A percentile compares a stretch with the other conserved stretches of the same genome.
Evolutionary conservation across 768 basidiomycete species (phyloP).

Genomic region (Dioszegia hungarica): DNA sequence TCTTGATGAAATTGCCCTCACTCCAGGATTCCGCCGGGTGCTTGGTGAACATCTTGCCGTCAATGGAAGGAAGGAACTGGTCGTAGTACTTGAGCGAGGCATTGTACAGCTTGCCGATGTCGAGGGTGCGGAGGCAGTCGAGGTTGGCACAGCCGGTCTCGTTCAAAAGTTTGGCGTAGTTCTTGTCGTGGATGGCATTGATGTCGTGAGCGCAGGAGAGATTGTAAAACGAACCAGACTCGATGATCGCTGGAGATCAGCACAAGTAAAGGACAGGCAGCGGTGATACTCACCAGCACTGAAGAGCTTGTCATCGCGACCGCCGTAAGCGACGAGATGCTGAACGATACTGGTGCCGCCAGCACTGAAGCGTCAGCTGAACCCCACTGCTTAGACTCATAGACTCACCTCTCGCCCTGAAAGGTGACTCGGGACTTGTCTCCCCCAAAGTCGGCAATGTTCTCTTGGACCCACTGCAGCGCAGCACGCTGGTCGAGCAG

Average conservation of each 20-base stretch:
- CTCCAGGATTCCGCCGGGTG: not conserved
- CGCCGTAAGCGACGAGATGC: not conserved
- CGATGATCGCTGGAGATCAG: not conserved
- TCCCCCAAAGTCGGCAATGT: constrained; percentile 60
- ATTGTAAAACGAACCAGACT: not conserved
- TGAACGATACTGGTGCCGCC: not conserved
- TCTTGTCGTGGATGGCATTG: not conserved
- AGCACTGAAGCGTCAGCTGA: not conserved
- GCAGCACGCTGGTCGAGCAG: constrained; percentile 37
- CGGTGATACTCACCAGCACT: not conserved
- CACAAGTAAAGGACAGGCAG: too few species aligned
- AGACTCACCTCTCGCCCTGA: constrained; percentile 47
- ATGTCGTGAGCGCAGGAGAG: not conserved
- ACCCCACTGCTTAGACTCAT: not conserved
- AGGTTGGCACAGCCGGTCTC: not conserved
- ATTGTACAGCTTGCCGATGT: not conserved
- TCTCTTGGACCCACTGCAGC: constrained; percentile 54
- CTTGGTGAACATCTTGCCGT: not conserved
- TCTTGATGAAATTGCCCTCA: not conserved
- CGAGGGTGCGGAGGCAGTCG: not conserved
- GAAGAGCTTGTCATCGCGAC: constrained; percentile 1
- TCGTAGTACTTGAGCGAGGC: not conserved
- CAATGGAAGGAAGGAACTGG: not conserved
- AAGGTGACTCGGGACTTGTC: constrained; percentile 57
- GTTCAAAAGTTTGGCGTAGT: not conserved